Evolutionary conservation across 106 monocot species (phyloP).

Genomic region (Phalaenopsis equestris): DNA sequence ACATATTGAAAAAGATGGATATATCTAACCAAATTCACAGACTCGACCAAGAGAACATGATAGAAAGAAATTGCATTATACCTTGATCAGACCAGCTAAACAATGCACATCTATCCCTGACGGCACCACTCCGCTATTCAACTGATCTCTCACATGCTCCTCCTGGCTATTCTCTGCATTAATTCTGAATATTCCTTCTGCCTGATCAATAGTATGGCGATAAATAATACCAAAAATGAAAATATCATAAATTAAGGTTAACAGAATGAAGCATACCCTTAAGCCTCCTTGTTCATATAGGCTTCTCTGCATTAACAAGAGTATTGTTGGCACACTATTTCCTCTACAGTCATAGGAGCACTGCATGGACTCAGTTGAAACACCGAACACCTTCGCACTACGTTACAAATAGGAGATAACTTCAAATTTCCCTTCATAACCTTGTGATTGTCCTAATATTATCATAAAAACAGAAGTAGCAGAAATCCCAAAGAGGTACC

Average conservation of each 20-base stretch:
- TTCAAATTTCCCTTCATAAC: not conserved
- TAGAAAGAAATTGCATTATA: constrained; percentile 7
- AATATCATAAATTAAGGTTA: not conserved
- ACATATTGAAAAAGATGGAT: not conserved
- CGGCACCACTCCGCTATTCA: constrained; percentile 46
- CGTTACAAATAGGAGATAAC: not conserved
- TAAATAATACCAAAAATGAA: not conserved
- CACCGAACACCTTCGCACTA: constrained; percentile 66
- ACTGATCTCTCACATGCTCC: constrained; percentile 45
- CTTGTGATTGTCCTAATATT: not conserved
- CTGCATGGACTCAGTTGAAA: constrained; percentile 72
- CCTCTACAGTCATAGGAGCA: constrained; percentile 61
- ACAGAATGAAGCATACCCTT: constrained; percentile 26
- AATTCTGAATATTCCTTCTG: constrained; percentile 61
- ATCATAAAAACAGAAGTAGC: not conserved
- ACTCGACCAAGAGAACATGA: not conserved
- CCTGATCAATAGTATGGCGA: constrained; percentile 15
- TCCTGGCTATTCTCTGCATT: constrained; percentile 49
- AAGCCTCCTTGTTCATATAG: constrained; percentile 60
- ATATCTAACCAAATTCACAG: not conserved
- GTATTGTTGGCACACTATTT: constrained; percentile 65
- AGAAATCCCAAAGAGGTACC: not conserved
- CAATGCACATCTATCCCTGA: constrained; percentile 52
- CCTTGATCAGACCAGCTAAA: constrained; percentile 64
- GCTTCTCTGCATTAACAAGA: constrained; percentile 54